Conservation (phyloP, 139 green algal species). For the Dunaliella primolecta region DNA sequence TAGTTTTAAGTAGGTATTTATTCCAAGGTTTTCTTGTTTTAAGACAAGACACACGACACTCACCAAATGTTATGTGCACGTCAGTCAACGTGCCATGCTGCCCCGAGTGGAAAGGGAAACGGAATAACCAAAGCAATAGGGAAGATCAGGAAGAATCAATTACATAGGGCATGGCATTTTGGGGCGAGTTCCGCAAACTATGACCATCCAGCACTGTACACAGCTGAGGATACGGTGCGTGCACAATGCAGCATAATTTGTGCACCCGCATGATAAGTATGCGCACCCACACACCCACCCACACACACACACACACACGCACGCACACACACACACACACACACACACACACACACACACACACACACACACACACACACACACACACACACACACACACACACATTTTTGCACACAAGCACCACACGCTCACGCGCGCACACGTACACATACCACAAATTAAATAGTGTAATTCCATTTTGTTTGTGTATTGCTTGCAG, state of each 20-base stretch:
- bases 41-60: no score
- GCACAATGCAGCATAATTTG: no score
- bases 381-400: background rate
- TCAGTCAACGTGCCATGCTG: no score
- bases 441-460: background rate
- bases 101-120: no score
- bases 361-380: background rate
- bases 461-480: background rate
- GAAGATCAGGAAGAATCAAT: no score
- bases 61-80: no score
- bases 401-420: background rate
- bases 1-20: no score
- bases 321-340: background rate
- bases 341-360: background rate
- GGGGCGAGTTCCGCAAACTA: conserved; percentile 17
- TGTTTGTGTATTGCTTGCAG: background rate
- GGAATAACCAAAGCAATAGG: no score
- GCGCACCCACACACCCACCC: background rate
- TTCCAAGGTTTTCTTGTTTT: no score
- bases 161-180: no score
- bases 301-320: background rate
- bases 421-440: background rate
- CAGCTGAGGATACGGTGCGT: conserved; percentile 25
- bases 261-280: no score
- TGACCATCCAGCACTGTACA: conserved; percentile 29